Evolutionary conservation across 2,329 filamentous ascomycete species (phyloP).

Genomic region (Zopfia rhizophila): DNA sequence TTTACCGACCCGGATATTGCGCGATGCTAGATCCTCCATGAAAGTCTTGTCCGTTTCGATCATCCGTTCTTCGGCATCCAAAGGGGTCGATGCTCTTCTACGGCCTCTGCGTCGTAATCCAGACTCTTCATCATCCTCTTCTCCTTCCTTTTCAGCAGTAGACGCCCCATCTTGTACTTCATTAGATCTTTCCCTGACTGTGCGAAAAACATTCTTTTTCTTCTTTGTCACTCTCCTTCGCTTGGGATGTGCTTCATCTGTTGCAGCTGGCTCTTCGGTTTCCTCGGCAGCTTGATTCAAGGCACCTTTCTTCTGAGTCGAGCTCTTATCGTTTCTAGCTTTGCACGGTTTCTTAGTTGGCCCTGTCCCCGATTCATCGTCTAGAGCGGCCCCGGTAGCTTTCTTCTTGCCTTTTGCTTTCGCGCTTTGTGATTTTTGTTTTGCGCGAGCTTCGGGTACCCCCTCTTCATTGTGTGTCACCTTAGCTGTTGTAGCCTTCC

Average conservation of each 20-base stretch:
- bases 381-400: constrained; percentile 2
- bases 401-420: constrained; percentile 33
- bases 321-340: constrained; percentile 35
- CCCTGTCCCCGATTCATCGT: constrained; percentile 10
- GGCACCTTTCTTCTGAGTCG: constrained; percentile 15
- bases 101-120: constrained; percentile 38
- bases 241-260: constrained; percentile 17
- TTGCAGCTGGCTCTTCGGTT: constrained; percentile 6
- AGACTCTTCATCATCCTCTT: constrained; percentile 16
- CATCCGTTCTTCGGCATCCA: constrained; percentile 50
- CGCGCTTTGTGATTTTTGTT: constrained; percentile 20
- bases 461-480: constrained; percentile 20
- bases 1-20: constrained; percentile 72
- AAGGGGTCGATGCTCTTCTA: constrained; percentile 42
- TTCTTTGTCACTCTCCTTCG: constrained; percentile 6
- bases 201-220: no score
- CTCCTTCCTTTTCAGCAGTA: constrained; percentile 1
- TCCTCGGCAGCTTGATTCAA: constrained; percentile 21
- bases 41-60: constrained; percentile 75
- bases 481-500: constrained; percentile 7
- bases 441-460: constrained; percentile 22
- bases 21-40: constrained; percentile 77
- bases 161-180: constrained; percentile 22
- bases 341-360: constrained; percentile 41
- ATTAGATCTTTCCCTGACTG: constrained; percentile 27